Evolutionary conservation across 1,284 basidiomycete genomes (phyloP), one percentile per base, ranked within the genome.

Genomic region (Ustilago nuda): DNA sequence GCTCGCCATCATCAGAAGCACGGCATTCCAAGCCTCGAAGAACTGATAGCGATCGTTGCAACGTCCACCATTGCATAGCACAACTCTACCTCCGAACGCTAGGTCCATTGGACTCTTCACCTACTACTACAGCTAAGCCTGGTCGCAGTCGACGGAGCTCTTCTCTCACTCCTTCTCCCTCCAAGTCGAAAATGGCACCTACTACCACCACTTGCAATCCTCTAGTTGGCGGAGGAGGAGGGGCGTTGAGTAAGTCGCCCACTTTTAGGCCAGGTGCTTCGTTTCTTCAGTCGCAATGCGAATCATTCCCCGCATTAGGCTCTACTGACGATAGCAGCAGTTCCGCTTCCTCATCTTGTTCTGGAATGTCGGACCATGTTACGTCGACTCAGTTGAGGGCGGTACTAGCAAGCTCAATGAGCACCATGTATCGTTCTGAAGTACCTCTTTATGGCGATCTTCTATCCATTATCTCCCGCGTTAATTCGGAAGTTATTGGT

Each of bases 401-500:
- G 1, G 57, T 79, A 36, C 86, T 87, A 65, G 86, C 85, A 41
- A 61, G 83, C 4, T 82, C 85, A 3, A 82, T 87, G 51, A 85
- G 82, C 11, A 72, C 65, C 27, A 87, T 87, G 86, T 87, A 87
- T 64, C 78, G 81, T 39, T 35, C 71, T 41, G 87, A 88, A 58
- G 87, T 88, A 8, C 87, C 87, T 4, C 82, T 88, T 2, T 88
- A 88, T 55, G 87, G 87, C 12, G 85, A 87, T 51, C 79, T 88
- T 12, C 66, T 88, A 8, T 72, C 83, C 54, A 82, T 88, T n/a
- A 87, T 87, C 27, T 78, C 84, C 41, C 81, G 84, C 33, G 82
- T 87, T 63, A 88, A 88, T 72, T 74, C 72, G 17, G 39, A 76
- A 17, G 56, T 80, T n/a, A 76, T 78, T 6, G 56, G 67, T 19